phyloP scores from a whole-genome alignment of 1,284 basidiomycete species.

The Ganoderma resinaceum region DNA sequence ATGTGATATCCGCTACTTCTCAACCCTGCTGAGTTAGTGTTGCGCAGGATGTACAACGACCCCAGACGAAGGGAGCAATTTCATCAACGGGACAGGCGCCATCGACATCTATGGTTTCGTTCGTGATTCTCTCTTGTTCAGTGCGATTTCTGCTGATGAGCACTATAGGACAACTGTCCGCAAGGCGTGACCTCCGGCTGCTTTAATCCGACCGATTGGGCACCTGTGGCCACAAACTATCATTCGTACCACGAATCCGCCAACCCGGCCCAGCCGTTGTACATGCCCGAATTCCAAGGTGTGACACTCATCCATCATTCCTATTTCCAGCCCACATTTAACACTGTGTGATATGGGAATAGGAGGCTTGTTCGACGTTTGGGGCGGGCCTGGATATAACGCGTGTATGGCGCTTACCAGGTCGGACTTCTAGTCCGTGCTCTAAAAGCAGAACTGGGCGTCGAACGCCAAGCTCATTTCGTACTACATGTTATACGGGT shows the following conservation, averaged over 20 bases:
- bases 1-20: too few species aligned
- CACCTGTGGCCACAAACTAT: constrained; percentile 60
- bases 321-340: background rate
- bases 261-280: constrained; percentile 67
- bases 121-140: constrained; percentile 10
- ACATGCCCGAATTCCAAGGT: constrained; percentile 63
- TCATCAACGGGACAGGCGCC: constrained; percentile 71
- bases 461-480: constrained; percentile 78
- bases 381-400: constrained; percentile 71
- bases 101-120: constrained; percentile 62
- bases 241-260: constrained; percentile 61
- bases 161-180: constrained; percentile 59
- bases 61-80: constrained; percentile 63
- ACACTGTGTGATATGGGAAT: background rate
- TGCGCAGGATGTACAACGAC: constrained; percentile 68
- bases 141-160: background rate
- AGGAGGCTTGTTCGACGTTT: constrained; percentile 77
- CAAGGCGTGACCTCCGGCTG: too few species aligned
- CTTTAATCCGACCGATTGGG: constrained; percentile 68
- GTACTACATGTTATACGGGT: constrained; percentile 85
- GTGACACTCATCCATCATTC: constrained; percentile 9
- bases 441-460: constrained; percentile 78
- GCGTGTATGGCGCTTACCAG: constrained; percentile 66
- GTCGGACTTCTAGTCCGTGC: constrained; percentile 75
- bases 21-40: background rate